Evolutionary conservation across 169 alveolate species (phyloP).

Genomic region (Eimeria tenella): DNA sequence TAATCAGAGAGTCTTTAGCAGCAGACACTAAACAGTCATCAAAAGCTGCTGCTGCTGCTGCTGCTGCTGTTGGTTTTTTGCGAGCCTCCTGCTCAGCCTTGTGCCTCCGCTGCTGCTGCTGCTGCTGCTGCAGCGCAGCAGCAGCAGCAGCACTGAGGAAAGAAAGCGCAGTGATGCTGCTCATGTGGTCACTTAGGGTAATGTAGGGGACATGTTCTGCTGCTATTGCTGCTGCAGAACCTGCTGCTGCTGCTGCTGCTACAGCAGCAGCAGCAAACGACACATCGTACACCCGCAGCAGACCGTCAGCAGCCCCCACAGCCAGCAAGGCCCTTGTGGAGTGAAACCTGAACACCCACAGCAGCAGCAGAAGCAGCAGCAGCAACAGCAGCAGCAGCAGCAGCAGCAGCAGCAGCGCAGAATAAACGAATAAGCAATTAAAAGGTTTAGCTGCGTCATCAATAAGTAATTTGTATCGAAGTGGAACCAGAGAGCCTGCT

Average conservation of each 20-base stretch:
- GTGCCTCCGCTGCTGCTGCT: not conserved
- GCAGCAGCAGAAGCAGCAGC: not conserved
- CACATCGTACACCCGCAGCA: not conserved
- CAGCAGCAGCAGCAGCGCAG: constrained; percentile 4
- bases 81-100: not conserved
- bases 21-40: not conserved
- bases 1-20: not conserved
- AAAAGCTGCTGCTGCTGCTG: constrained; percentile 2
- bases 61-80: not conserved
- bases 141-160: not conserved
- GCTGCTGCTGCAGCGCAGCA: not conserved
- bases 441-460: no score
- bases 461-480: no score
- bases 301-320: not conserved
- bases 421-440: no score
- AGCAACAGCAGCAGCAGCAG: not conserved
- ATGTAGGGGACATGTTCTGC: constrained; percentile 12
- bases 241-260: not conserved
- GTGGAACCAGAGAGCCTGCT: no score
- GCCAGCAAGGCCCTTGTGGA: not conserved
- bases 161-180: not conserved
- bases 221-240: not conserved
- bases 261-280: not conserved
- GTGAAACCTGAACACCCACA: not conserved
- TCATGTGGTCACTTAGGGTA: not conserved